Evolutionary conservation across 495 filamentous ascomycete species (phyloP).

Genomic region (Penicillium diatomitis): DNA sequence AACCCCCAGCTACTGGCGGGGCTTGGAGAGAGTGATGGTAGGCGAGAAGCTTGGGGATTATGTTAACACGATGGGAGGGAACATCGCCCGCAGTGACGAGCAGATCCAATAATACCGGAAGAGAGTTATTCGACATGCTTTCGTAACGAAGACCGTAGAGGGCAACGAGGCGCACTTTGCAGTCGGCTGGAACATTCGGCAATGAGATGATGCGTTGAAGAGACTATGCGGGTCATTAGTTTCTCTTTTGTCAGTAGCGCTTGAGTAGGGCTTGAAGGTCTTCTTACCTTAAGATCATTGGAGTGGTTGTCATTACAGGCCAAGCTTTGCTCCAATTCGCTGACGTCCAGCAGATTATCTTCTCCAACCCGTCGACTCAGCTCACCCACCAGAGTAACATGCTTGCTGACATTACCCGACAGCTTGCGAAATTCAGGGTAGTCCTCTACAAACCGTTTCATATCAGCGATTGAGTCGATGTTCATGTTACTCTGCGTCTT

Average conservation of each 20-base stretch:
- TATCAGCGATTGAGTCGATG: slow-evolving; percentile 93
- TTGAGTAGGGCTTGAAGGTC: not conserved
- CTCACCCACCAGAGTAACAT: slow-evolving; percentile 91
- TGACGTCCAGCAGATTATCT: slow-evolving; percentile 82
- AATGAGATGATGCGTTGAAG: slow-evolving; percentile 77
- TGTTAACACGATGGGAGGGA: slow-evolving; percentile 59
- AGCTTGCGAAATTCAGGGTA: slow-evolving; percentile 96
- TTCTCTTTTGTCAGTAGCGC: not conserved
- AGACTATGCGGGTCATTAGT: slow-evolving; percentile 41
- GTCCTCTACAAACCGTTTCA: slow-evolving; percentile 99
- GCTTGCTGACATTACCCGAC: slow-evolving; percentile 95
- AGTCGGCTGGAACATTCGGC: slow-evolving; percentile 60
- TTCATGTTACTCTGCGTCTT: slow-evolving; percentile 89
- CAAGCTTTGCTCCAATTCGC: slow-evolving; percentile 92
- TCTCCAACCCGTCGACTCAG: slow-evolving; percentile 77
- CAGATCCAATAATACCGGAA: slow-evolving; percentile 76
- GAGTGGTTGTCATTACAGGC: slow-evolving; percentile 94
- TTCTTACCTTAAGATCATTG: slow-evolving; percentile 68
- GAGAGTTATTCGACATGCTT: slow-evolving; percentile 67
- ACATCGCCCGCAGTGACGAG: slow-evolving; percentile 69
- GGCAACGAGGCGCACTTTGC: slow-evolving; percentile 80
- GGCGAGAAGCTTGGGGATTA: slow-evolving; percentile 66
- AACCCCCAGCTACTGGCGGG: slow-evolving; percentile 57
- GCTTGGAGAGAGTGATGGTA: slow-evolving; percentile 81
- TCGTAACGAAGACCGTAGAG: slow-evolving; percentile 90